Conservation (phyloP, 2,329 filamentous ascomycete genomes). For the Bisporella sp. region DNA sequence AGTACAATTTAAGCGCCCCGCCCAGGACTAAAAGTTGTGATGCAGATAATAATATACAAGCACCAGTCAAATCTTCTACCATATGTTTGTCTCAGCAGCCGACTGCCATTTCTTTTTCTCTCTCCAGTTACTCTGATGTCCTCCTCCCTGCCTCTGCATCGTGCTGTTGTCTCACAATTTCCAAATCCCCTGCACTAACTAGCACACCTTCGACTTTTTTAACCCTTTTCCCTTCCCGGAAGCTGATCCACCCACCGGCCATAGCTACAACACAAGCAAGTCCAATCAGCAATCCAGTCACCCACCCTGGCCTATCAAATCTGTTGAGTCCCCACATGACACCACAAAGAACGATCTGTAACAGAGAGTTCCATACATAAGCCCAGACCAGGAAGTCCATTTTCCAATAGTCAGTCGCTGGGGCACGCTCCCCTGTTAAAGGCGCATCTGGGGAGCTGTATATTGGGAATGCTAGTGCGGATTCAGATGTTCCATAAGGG, state of each 20-base stretch:
- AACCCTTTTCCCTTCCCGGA: slow-evolving; percentile 13
- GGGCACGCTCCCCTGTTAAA: slow-evolving; percentile 62
- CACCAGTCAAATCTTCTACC: too few species aligned
- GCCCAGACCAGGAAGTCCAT: slow-evolving; percentile 51
- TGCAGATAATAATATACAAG: too few species aligned
- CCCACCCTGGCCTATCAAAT: slow-evolving; percentile 11
- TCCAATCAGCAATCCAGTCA: slow-evolving; percentile 10
- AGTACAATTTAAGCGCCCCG: too few species aligned
- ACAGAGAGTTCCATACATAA: slow-evolving; percentile 28
- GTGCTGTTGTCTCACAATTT: not conserved
- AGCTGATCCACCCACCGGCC: slow-evolving; percentile 11
- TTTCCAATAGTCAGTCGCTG: slow-evolving; percentile 62
- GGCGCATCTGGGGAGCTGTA: slow-evolving; percentile 22
- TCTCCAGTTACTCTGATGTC: too few species aligned
- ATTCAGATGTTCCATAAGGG: not conserved
- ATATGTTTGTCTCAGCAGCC: too few species aligned
- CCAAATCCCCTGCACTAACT: not conserved
- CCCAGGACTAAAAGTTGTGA: too few species aligned
- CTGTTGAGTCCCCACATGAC: slow-evolving; percentile 16
- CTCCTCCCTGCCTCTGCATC: not conserved
- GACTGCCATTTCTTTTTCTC: too few species aligned
- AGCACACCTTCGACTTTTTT: slow-evolving; percentile 11
- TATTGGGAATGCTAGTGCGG: not conserved
- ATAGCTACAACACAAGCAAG: slow-evolving; percentile 13
- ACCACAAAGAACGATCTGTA: slow-evolving; percentile 19